Evolutionary conservation across 371 early-diverging fungal species (phyloP).

Genomic region (Gilbertella persicaria): DNA sequence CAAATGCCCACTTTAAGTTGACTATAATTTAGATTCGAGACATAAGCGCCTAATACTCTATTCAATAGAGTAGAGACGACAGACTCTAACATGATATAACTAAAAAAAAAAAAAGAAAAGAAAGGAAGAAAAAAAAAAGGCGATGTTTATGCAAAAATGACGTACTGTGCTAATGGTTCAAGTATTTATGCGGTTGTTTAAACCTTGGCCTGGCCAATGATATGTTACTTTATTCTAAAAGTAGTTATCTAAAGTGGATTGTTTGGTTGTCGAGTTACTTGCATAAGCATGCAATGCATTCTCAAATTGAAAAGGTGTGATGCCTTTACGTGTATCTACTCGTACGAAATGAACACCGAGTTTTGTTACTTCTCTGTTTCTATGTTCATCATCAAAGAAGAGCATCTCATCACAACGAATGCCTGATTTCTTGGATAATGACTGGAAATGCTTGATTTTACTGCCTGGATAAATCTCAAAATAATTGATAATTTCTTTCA

Average conservation of each 20-base stretch:
- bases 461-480: conserved; percentile 49
- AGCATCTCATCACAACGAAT: conserved; percentile 52
- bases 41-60: conserved; percentile 93
- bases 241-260: conserved; percentile 23
- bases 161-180: no score
- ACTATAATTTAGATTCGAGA: conserved; percentile 91
- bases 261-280: conserved; percentile 21
- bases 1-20: conserved; percentile 97
- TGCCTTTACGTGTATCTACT: conserved; percentile 30
- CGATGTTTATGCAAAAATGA: not conserved
- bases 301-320: conserved; percentile 35
- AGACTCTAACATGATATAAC: conserved; percentile 80
- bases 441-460: conserved; percentile 47
- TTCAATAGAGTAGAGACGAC: conserved; percentile 89
- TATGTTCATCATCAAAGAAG: conserved; percentile 61
- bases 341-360: conserved; percentile 41
- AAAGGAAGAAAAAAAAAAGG: not conserved
- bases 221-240: no score
- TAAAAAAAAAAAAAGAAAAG: not conserved
- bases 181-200: no score
- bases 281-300: conserved; percentile 29
- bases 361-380: conserved; percentile 43
- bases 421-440: conserved; percentile 35
- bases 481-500: conserved; percentile 35
- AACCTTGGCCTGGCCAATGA: no score